These are phyloP conservation scores for Maudiozyma turicensis DNA, from an alignment of 805 yeast species.

Conservation along the genomic window DNA sequence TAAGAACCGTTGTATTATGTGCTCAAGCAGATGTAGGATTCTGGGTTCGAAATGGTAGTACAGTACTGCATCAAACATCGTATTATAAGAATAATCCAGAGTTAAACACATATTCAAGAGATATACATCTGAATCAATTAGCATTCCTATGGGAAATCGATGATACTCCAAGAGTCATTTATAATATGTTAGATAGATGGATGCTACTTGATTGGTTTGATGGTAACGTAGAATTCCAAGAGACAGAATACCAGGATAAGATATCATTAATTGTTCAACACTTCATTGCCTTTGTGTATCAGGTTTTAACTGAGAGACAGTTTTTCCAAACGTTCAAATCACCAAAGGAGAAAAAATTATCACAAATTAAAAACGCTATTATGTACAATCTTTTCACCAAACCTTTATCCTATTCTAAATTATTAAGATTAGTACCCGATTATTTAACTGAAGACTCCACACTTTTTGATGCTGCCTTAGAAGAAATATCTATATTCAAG, in stretches of 20 bases:
- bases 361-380: conserved; percentile 34
- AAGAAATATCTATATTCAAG: conserved; percentile 48
- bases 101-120: conserved; percentile 55
- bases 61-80: conserved; percentile 41
- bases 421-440: conserved; percentile 31
- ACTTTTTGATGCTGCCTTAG: conserved; percentile 40
- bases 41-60: conserved; percentile 67
- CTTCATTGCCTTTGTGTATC: conserved; percentile 60
- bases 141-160: conserved; percentile 44
- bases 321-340: conserved; percentile 39
- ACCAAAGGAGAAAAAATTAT: conserved; percentile 23
- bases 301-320: conserved; percentile 59
- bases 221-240: conserved; percentile 25
- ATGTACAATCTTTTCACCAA: conserved; percentile 41
- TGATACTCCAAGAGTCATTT: conserved; percentile 47
- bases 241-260: conserved; percentile 40
- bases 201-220: conserved; percentile 43
- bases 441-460: conserved; percentile 29
- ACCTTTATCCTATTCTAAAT: conserved; percentile 45
- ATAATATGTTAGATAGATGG: conserved; percentile 48
- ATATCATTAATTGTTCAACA: conserved; percentile 66
- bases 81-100: conserved; percentile 41
- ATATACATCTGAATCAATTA: conserved; percentile 61
- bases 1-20: conserved; percentile 51
- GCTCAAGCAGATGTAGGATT: conserved; percentile 54